Conservation (phyloP, 768 basidiomycete species). For the Candolleomyces aberdarensis region DNA sequence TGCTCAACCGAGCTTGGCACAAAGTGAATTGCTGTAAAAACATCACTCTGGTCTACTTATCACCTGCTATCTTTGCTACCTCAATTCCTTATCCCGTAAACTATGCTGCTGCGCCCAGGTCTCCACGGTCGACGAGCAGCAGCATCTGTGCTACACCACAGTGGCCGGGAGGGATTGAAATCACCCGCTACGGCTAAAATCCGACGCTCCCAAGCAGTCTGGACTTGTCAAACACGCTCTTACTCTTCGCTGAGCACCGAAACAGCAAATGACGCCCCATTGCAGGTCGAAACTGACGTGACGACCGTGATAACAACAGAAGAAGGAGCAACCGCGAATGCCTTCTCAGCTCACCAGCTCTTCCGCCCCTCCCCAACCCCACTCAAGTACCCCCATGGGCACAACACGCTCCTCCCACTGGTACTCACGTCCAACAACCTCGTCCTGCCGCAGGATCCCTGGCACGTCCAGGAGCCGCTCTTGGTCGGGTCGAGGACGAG, state of each 20-base stretch:
- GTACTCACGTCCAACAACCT: slow-evolving; percentile 27
- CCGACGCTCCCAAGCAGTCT: background rate
- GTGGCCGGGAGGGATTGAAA: background rate
- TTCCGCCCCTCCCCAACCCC: slow-evolving; percentile 11
- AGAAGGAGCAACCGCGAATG: background rate
- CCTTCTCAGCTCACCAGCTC: slow-evolving; percentile 1
- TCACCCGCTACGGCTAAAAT: background rate
- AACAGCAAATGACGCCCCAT: too few species aligned
- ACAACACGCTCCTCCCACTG: slow-evolving; percentile 22
- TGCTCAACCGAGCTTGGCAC: too few species aligned
- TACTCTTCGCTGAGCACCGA: too few species aligned
- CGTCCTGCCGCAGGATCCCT: slow-evolving; percentile 15
- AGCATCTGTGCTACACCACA: background rate
- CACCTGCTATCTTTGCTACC: too few species aligned
- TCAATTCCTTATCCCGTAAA: too few species aligned
- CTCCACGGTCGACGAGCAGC: background rate
- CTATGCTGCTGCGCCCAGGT: too few species aligned
- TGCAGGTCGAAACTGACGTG: too few species aligned
- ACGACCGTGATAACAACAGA: background rate
- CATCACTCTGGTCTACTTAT: too few species aligned
- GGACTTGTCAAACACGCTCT: background rate
- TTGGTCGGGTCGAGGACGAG: slow-evolving; percentile 6
- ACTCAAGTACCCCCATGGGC: slow-evolving; percentile 19
- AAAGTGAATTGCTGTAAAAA: too few species aligned
- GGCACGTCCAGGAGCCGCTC: slow-evolving; percentile 2